Conservation (phyloP, 306 rosid genomes). For the Medicago lupulina region DNA sequence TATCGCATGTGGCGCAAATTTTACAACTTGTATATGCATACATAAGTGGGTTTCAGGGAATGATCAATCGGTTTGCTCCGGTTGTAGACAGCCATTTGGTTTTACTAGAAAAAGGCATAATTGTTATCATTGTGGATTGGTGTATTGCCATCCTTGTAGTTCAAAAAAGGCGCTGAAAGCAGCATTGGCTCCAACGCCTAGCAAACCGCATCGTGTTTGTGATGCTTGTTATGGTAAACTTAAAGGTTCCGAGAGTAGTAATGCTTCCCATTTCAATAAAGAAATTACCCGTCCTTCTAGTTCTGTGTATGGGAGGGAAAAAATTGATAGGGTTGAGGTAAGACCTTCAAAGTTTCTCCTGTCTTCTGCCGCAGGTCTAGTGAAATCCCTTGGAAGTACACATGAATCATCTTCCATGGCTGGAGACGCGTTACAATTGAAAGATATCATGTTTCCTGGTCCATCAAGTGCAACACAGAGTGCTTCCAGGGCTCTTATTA, state of each 20-base stretch:
- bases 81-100: constrained; percentile 94
- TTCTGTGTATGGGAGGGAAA: constrained; percentile 60
- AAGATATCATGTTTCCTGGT: constrained; percentile 79
- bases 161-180: constrained; percentile 85
- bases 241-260: constrained; percentile 61
- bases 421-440: constrained; percentile 64
- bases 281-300: constrained; percentile 54
- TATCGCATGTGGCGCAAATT: constrained; percentile 83
- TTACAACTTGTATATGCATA: constrained; percentile 82
- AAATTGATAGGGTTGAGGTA: constrained; percentile 54
- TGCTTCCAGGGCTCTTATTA: constrained; percentile 51
- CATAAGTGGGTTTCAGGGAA: constrained; percentile 97
- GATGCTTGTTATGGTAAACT: constrained; percentile 85
- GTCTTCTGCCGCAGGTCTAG: constrained; percentile 67
- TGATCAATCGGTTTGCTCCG: constrained; percentile 91
- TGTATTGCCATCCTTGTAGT: constrained; percentile 93
- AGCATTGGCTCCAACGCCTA: constrained; percentile 93
- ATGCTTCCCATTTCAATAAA: constrained; percentile 46
- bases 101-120: constrained; percentile 94
- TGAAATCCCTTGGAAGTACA: constrained; percentile 58
- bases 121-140: constrained; percentile 92
- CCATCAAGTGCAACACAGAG: constrained; percentile 65
- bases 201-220: constrained; percentile 97
- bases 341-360: constrained; percentile 68
- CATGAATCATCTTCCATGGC: constrained; percentile 57